Evolutionary conservation across 345 rosid species (phyloP).

Genomic region (Passiflora organensis): DNA sequence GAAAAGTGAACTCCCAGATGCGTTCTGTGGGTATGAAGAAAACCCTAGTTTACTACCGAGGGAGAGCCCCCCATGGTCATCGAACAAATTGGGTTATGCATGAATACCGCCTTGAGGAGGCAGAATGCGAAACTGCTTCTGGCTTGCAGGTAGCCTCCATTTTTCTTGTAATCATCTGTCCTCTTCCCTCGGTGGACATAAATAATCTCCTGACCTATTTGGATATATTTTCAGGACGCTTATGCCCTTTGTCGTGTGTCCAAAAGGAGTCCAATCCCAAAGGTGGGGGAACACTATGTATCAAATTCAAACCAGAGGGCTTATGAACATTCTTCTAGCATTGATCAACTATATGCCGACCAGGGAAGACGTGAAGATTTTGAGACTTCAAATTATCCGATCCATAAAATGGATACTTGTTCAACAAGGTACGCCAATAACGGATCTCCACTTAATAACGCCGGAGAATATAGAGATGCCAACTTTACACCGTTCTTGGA

Average conservation of each 20-base stretch:
- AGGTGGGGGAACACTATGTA: conserved; percentile 48
- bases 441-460: too few relatives aligned
- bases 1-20: conserved; percentile 41
- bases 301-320: conserved; percentile 20
- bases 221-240: conserved; percentile 58
- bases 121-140: conserved; percentile 9
- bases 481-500: too few relatives aligned
- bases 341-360: conserved; percentile 38
- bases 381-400: too few relatives aligned
- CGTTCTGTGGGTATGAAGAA: conserved; percentile 65
- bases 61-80: conserved; percentile 53
- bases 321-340: conserved; percentile 44
- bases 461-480: too few relatives aligned
- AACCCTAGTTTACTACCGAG: conserved; percentile 67
- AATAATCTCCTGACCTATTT: too few relatives aligned
- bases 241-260: conserved; percentile 93
- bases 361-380: too few relatives aligned
- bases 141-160: too few relatives aligned
- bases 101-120: conserved; percentile 52
- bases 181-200: too few relatives aligned
- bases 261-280: conserved; percentile 63
- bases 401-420: too few relatives aligned
- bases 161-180: too few relatives aligned
- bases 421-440: too few relatives aligned
- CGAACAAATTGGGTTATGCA: conserved; percentile 80